phyloP scores from a whole-genome alignment of 371 early-diverging fungal species.

The Smittium culicis region DNA sequence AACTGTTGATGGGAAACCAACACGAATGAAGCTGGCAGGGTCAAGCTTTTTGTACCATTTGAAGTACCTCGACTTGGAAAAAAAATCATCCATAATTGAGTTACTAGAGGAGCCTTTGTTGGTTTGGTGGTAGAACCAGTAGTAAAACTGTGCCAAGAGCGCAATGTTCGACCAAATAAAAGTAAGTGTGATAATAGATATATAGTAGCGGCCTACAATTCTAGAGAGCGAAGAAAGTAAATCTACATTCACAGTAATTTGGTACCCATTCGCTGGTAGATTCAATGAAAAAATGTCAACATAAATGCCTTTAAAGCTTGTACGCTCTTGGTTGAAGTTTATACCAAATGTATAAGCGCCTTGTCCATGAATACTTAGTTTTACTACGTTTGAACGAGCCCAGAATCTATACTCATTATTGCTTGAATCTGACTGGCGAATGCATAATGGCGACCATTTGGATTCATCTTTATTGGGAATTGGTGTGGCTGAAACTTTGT shows the following conservation, averaged over 20 bases:
- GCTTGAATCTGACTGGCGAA: slow-evolving; percentile 53
- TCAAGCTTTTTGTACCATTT: not conserved
- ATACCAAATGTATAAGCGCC: slow-evolving; percentile 38
- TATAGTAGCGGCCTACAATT: slow-evolving; percentile 53
- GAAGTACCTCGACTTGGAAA: slow-evolving; percentile 16
- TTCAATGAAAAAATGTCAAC: slow-evolving; percentile 61
- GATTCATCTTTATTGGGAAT: no score
- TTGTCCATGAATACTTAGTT: slow-evolving; percentile 57
- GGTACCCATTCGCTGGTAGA: slow-evolving; percentile 35
- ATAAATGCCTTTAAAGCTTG: slow-evolving; percentile 37
- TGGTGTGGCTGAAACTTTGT: slow-evolving; percentile 15
- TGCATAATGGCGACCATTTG: slow-evolving; percentile 36
- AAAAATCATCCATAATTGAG: not conserved
- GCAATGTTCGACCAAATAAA: slow-evolving; percentile 49
- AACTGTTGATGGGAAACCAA: not conserved
- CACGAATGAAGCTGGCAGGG: not conserved
- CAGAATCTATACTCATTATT: slow-evolving; percentile 56
- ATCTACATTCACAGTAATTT: slow-evolving; percentile 43
- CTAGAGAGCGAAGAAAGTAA: slow-evolving; percentile 61
- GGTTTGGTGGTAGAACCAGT: slow-evolving; percentile 25
- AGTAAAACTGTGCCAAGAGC: slow-evolving; percentile 42
- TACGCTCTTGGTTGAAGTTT: not conserved
- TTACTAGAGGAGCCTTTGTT: not conserved
- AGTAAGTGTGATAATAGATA: slow-evolving; percentile 49
- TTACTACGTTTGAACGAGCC: slow-evolving; percentile 2